Evolutionary conservation across 805 yeast species (phyloP).

Genomic region (Peterozyma xylosa): DNA sequence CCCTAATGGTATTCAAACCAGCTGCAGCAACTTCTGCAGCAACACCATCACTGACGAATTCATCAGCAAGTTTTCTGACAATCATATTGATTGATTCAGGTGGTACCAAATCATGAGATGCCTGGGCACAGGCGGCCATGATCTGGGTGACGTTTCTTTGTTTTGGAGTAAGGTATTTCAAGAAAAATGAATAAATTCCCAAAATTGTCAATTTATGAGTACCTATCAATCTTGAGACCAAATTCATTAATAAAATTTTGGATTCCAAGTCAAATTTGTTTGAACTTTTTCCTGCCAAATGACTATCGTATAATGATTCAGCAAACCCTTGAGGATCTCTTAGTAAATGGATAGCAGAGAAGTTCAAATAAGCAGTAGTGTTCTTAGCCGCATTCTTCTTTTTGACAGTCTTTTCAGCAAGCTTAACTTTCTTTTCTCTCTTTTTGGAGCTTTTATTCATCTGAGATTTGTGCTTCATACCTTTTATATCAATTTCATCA

Average conservation of each 20-base stretch:
- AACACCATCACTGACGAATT: constrained; percentile 97
- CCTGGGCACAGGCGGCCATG: constrained; percentile 96
- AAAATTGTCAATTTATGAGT: constrained; percentile 87
- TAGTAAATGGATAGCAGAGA: constrained; percentile 88
- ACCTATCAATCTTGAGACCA: constrained; percentile 85
- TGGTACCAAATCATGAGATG: constrained; percentile 94
- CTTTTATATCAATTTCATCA: constrained; percentile 67
- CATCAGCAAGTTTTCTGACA: constrained; percentile 91
- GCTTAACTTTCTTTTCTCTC: constrained; percentile 56
- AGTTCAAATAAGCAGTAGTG: constrained; percentile 58
- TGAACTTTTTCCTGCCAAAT: constrained; percentile 60
- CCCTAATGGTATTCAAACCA: constrained; percentile 92
- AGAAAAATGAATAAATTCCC: constrained; percentile 82
- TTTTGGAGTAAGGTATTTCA: constrained; percentile 89
- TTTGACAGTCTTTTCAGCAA: constrained; percentile 61
- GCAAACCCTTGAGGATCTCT: constrained; percentile 99
- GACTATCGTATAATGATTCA: constrained; percentile 67
- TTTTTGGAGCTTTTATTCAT: constrained; percentile 78
- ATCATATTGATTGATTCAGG: constrained; percentile 82
- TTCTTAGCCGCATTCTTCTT: constrained; percentile 55
- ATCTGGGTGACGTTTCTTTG: constrained; percentile 92
- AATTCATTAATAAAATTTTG: constrained; percentile 79
- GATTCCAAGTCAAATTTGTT: constrained; percentile 80
- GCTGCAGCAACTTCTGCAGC: constrained; percentile 98
- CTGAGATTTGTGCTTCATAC: constrained; percentile 72